Evolutionary conservation across 225 moss, liverwort and hornwort species (phyloP).

Genomic region (Sphagnum tenellum): DNA sequence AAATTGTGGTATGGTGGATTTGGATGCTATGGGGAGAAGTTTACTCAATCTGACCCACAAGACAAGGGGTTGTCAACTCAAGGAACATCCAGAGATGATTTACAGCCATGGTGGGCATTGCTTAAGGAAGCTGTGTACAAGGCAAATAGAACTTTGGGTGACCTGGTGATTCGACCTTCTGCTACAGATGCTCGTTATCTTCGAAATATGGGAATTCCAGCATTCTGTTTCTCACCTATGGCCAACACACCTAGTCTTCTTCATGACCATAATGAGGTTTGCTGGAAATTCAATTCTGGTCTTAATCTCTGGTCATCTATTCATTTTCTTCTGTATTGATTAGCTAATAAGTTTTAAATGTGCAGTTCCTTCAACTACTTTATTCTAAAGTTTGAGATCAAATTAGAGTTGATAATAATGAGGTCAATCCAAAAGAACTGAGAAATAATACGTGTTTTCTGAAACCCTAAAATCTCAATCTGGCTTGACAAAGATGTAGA

Average conservation of each 20-base stretch:
- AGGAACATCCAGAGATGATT: slow-evolving; percentile 5
- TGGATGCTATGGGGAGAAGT: slow-evolving; percentile 4
- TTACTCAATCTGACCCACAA: slow-evolving; percentile 2
- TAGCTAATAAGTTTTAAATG: no score
- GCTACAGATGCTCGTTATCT: slow-evolving; percentile 32
- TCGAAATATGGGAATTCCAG: slow-evolving; percentile 23
- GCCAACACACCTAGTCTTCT: slow-evolving; percentile 26
- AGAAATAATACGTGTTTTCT: no score
- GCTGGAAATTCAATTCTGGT: neutral
- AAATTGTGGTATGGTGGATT: neutral
- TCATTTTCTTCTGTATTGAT: neutral
- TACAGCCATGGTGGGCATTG: slow-evolving; percentile 13
- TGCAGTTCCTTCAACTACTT: no score
- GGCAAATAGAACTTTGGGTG: slow-evolving; percentile 9
- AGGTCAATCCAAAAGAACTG: no score
- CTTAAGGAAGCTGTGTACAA: slow-evolving; percentile 10
- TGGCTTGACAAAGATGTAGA: no score
- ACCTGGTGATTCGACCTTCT: slow-evolving; percentile 19
- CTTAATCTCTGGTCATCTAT: neutral
- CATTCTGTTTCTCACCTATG: slow-evolving; percentile 37
- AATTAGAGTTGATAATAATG: no score
- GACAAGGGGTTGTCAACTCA: neutral
- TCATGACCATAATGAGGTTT: slow-evolving; percentile 28
- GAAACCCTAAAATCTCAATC: no score
- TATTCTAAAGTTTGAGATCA: no score